Evolutionary conservation across 169 alveolate species (phyloP), one percentile per base, ranked within the genome.

Genomic region (Neospora caninum): DNA sequence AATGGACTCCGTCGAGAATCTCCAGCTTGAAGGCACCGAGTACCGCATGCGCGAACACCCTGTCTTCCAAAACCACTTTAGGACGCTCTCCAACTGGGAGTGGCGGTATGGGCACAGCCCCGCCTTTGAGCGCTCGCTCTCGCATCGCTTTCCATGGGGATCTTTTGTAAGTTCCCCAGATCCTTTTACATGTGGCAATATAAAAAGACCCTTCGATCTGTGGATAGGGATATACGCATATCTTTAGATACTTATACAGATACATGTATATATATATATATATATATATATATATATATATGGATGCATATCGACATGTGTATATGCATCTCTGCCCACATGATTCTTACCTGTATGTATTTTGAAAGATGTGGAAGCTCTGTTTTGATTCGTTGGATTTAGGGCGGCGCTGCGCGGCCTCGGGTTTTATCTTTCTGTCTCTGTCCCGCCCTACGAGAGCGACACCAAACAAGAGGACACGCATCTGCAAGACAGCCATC

Each of bases 31-130:
- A 2, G 89, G 89, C 6, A 22, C 34, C 42, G 34, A 64, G 73
- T 64, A 7, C n/a, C 67, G 43, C 89, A 38, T 82, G 89, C 53
- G 53, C 25, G 89, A 82, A 4, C 89, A 82, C 34, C 91, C 91
- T 0, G 34, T 22, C 88, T 91, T 91, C 69, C 80, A 94, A 67
- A 80, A 34, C 0, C 94, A 91, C 88, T n/a, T 91, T 13, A 41
- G 53, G 2, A 36, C 94, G 27, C 92, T 93, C 27, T 9, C 49
- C 42, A 36, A 42, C 67, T 97, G 98, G 98, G 97, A 97, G 29
- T 98, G 99, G 98, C 73, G 95, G 7, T 97, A 95, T 92, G 98
- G 98, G 41, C 95, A 95, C 45, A 95, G 98, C 41, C 98, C 99
- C 67, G 49, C 95, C 25, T 98, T 98, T 82, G 93, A 97, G 31